These are phyloP conservation scores for Pseudocohnilembus persalinus DNA, from an alignment of 169 alveolate species.

Conservation along the genomic window DNA sequence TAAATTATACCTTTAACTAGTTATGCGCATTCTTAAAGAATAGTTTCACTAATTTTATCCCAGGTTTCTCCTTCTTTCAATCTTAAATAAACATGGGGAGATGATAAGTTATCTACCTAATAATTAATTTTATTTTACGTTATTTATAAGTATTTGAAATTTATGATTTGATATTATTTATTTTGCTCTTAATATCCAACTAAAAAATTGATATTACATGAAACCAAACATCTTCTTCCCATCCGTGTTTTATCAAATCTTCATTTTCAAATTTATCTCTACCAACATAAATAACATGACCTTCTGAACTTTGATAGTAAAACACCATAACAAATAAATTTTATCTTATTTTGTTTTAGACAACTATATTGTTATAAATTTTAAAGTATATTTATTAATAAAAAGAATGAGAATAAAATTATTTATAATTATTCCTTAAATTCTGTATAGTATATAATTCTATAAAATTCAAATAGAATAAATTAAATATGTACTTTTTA, in stretches of 20 bases:
- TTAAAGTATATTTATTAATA: too few relatives aligned
- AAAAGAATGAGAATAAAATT: too few relatives aligned
- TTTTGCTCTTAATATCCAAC: background rate
- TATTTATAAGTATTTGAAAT: background rate
- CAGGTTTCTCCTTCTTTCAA: slow-evolving; percentile 59
- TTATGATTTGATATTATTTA: too few relatives aligned
- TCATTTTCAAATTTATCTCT: slow-evolving; percentile 88
- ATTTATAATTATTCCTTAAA: too few relatives aligned
- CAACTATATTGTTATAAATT: too few relatives aligned
- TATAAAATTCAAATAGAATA: too few relatives aligned
- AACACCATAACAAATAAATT: slow-evolving; percentile 60
- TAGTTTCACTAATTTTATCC: slow-evolving; percentile 53
- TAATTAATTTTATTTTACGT: too few relatives aligned
- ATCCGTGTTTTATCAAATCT: slow-evolving; percentile 76
- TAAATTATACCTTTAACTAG: slow-evolving; percentile 57
- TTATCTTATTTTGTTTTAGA: too few relatives aligned
- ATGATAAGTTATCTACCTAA: slow-evolving; percentile 64
- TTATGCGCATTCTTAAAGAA: slow-evolving; percentile 68
- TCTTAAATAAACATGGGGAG: slow-evolving; percentile 86
- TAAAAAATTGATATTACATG: slow-evolving; percentile 49
- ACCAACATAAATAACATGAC: slow-evolving; percentile 78
- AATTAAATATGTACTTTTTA: too few relatives aligned
- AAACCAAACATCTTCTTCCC: slow-evolving; percentile 87
- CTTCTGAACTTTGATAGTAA: slow-evolving; percentile 51
- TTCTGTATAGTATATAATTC: too few relatives aligned